Evolutionary conservation across 2,329 filamentous ascomycete genomes (phyloP), one percentile per base, ranked within the genome.

Genomic region (Alternaria sp.): DNA sequence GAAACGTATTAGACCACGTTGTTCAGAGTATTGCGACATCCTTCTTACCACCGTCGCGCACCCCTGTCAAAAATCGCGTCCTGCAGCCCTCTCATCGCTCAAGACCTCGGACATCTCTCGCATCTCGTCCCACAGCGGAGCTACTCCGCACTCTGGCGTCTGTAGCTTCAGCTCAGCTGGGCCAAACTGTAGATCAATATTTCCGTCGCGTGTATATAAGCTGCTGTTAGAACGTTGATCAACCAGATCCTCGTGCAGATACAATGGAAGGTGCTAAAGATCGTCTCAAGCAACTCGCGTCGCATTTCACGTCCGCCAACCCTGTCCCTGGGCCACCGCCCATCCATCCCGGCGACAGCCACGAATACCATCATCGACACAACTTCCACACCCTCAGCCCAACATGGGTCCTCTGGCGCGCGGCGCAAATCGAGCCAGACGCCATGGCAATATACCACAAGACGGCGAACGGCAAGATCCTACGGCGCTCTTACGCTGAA

Each of bases 401-500:
- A 0, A 97, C 94, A 3, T 90, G 89, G 79, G 97, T 97, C 78
- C 84, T 97, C 21, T 91, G 92, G 69, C 90, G 95, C 57, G 94
- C 95, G 18, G 94, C 94, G 7, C 85, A 88, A 49, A 96, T 98
- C 74, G 95, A 97, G 81, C 95, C 95, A 6, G 84, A 94, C 75
- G 87, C 88, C 73, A 68, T 90, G 70, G 95, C 94, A 37, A 92
- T 97, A 75, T 90, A 94, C 76, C 95, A 98, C 81, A 84, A 93
- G 58, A 97, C 94, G 0, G 86, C 90, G 65, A 94, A 96, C 79
- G 88, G 89, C 71, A 87, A 89, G 72, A 83, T 90, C 25, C 82
- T 98, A 33, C 88, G 91, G 33, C 88, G 94, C 62, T 90, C 88
- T 3, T 99, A 99, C 78, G 84, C 85, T 61, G 90, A 96, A 74